Conservation (phyloP, 75 land plant species). For the Cunninghamia lanceolata region DNA sequence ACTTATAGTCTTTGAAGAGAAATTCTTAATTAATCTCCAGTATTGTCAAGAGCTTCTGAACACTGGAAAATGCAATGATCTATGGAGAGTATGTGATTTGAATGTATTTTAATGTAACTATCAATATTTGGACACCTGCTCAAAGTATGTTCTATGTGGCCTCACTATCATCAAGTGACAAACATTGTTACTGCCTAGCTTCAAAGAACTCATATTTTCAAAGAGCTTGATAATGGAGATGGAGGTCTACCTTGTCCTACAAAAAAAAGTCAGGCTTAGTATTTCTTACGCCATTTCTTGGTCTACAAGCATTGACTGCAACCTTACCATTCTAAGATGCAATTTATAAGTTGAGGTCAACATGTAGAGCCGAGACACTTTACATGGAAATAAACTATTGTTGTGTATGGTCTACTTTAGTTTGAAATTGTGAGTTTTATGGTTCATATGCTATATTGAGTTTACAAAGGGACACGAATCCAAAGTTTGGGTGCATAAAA, state of each 20-base stretch:
- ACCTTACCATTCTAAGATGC: neutral
- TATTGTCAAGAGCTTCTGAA: too few species aligned
- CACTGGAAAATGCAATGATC: constrained; percentile 14
- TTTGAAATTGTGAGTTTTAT: too few species aligned
- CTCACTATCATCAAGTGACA: constrained; percentile 10
- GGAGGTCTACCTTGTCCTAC: constrained; percentile 7
- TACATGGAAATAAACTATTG: neutral
- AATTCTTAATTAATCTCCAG: too few species aligned
- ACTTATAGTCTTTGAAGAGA: too few species aligned
- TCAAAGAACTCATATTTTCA: constrained; percentile 32
- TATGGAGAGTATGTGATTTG: constrained; percentile 18
- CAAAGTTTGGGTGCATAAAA: too few species aligned
- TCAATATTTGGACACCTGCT: constrained; percentile 19
- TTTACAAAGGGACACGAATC: neutral
- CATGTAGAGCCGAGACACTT: neutral
- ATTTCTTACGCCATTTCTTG: constrained; percentile 26
- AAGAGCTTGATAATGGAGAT: constrained; percentile 28
- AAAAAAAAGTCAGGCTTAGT: constrained; percentile 12
- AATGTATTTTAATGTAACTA: constrained; percentile 21
- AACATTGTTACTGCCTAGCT: constrained; percentile 25
- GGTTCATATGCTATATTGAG: neutral
- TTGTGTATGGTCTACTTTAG: too few species aligned
- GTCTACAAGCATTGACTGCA: constrained; percentile 17
- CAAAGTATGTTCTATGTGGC: constrained; percentile 21
- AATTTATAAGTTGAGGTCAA: neutral